These are phyloP conservation scores for Tephrocybe sp. DNA, from an alignment of 768 basidiomycete species.

Conservation along the genomic window DNA sequence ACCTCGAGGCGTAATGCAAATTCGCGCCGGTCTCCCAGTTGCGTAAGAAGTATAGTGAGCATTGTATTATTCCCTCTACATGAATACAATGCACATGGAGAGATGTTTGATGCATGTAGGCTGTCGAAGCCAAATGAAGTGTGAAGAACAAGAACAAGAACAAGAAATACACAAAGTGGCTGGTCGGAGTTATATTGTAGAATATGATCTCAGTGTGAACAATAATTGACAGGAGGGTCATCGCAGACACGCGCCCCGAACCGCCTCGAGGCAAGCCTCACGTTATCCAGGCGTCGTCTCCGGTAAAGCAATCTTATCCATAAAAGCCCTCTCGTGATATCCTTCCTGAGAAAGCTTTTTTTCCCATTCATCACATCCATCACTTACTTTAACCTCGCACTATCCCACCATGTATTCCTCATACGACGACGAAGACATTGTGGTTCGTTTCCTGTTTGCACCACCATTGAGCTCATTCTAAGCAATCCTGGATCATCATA, in stretches of 20 bases:
- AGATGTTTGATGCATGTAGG: neutral
- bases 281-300: conserved; percentile 30
- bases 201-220: no score
- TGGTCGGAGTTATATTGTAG: no score
- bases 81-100: no score
- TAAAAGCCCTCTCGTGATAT: conserved; percentile 37
- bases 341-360: conserved; percentile 20
- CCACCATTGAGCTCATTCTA: neutral
- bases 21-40: neutral
- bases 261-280: conserved; percentile 53
- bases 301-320: conserved; percentile 38
- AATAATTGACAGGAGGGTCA: conserved; percentile 1
- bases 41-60: neutral
- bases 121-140: neutral
- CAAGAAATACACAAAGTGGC: neutral
- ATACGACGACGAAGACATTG: conserved; percentile 31
- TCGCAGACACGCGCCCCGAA: conserved; percentile 13
- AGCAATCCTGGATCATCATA: conserved; percentile 20
- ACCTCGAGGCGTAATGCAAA: conserved; percentile 13
- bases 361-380: conserved; percentile 9
- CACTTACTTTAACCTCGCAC: conserved; percentile 1
- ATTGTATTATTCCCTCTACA: neutral
- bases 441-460: conserved; percentile 15
- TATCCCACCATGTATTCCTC: conserved; percentile 27
- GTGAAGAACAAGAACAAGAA: neutral